A percentile compares a stretch with the other conserved stretches of the same genome.
Evolutionary conservation across 192 early-diverging fungal species (phyloP).

Genomic region (Coemansia sp.): DNA sequence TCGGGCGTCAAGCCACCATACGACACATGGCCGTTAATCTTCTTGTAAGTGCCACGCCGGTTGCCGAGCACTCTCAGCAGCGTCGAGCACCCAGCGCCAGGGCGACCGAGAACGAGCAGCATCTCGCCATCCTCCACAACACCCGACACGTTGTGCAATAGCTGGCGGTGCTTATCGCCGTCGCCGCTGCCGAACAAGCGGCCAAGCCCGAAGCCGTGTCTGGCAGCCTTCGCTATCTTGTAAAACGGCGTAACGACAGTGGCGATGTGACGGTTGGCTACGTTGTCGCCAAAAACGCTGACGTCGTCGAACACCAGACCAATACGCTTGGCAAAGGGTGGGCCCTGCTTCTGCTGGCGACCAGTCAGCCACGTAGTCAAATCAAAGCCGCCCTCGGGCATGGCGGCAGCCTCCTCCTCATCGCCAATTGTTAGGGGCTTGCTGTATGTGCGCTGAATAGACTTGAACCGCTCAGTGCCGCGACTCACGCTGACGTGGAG

Average conservation of each 20-base stretch:
- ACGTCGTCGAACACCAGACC: constrained; percentile 48
- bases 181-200: background rate
- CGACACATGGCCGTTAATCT: constrained; percentile 58
- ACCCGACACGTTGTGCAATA: constrained; percentile 63
- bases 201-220: constrained; percentile 27
- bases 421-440: constrained; percentile 27
- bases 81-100: constrained; percentile 67
- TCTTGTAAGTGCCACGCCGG: constrained; percentile 55
- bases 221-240: constrained; percentile 20
- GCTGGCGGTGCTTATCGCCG: constrained; percentile 18
- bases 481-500: constrained; percentile 42
- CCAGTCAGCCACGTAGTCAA: constrained; percentile 36
- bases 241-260: constrained; percentile 43
- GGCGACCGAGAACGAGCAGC: constrained; percentile 66
- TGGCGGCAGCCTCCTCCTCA: constrained; percentile 23
- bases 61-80: constrained; percentile 64
- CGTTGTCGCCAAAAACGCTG: constrained; percentile 32
- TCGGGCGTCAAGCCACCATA: constrained; percentile 67
- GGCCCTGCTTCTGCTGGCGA: constrained; percentile 31
- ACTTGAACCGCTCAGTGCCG: constrained; percentile 32
- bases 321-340: constrained; percentile 48
- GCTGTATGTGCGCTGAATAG: constrained; percentile 47
- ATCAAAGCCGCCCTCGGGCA: constrained; percentile 18
- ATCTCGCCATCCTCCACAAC: constrained; percentile 72
- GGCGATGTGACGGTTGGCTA: constrained; percentile 35